A percentile compares a stretch with the other conserved stretches of the same genome.
Conservation (phyloP, 345 rosid genomes). For the Populus pruinosa region DNA sequence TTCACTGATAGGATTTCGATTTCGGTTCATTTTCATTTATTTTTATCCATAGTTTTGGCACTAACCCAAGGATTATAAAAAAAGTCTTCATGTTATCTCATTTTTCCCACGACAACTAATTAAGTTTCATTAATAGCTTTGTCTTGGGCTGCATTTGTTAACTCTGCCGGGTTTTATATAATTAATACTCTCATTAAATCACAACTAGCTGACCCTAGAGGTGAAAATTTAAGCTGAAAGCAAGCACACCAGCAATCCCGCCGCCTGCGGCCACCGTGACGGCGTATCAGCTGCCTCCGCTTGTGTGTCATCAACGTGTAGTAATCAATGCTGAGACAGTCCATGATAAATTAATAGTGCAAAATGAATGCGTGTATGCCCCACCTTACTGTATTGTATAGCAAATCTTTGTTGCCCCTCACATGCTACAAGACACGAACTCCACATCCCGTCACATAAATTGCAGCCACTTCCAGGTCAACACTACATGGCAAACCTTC, state of each 20-base stretch:
- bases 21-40: no score
- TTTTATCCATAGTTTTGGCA: no score
- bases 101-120: no score
- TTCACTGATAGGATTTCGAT: no score
- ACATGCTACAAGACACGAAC: not conserved
- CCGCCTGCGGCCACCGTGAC: conserved; percentile 20
- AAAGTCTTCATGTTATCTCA: no score
- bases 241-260: conserved; percentile 5
- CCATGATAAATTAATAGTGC: not conserved
- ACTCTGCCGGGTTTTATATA: no score
- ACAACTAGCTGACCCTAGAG: not conserved
- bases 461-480: not conserved
- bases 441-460: not conserved
- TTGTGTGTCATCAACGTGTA: conserved; percentile 8
- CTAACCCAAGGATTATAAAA: no score
- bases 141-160: no score
- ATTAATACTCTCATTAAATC: not conserved
- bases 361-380: not conserved
- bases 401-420: not conserved
- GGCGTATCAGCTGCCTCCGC: conserved; percentile 11
- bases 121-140: no score
- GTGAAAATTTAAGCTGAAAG: not conserved
- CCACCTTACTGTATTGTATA: not conserved
- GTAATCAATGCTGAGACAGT: conserved; percentile 16
- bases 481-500: not conserved